Percentiles rank a stretch among this genome's conserved stretches.
These are phyloP conservation scores for Trypanosoma conorhini DNA, from an alignment of 208 protist genomes.

Conservation along the genomic window DNA sequence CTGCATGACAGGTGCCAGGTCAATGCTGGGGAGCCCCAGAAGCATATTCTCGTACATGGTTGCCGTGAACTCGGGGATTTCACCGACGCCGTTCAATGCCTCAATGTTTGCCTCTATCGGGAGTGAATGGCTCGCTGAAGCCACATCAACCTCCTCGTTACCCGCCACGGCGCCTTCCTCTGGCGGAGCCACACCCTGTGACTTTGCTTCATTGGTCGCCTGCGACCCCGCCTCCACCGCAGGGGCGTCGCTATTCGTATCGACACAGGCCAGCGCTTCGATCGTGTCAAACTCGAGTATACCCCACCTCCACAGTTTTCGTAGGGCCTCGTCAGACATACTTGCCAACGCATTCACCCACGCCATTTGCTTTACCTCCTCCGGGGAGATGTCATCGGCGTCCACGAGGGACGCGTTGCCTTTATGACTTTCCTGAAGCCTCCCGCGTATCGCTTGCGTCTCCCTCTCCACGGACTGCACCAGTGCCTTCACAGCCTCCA, in stretches of 20 bases:
- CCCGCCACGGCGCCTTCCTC: not conserved
- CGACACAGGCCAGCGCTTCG: conserved; percentile 8
- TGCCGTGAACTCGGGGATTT: conserved; percentile 50
- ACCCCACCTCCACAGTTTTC: conserved; percentile 43
- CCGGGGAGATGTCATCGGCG: conserved; percentile 6
- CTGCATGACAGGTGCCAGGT: conserved; percentile 56
- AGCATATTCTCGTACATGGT: conserved; percentile 20
- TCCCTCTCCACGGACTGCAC: conserved; percentile 17
- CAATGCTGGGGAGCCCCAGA: conserved; percentile 40
- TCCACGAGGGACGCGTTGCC: not conserved
- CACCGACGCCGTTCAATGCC: conserved; percentile 35
- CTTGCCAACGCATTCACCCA: conserved; percentile 62
- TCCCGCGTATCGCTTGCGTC: conserved; percentile 1
- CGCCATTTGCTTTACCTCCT: conserved; percentile 32
- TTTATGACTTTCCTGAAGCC: not conserved
- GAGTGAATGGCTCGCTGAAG: conserved; percentile 22
- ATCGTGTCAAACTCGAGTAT: conserved; percentile 51
- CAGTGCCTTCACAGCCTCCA: conserved; percentile 17
- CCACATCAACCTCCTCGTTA: conserved; percentile 3
- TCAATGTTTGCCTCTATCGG: conserved; percentile 35
- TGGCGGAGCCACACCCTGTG: not conserved
- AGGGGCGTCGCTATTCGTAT: not conserved
- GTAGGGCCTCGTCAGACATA: conserved; percentile 45
- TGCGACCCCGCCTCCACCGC: not conserved
- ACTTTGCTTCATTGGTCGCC: not conserved